Evolutionary conservation across 2,329 filamentous ascomycete species (phyloP).

Genomic region (Penicillium sp.): DNA sequence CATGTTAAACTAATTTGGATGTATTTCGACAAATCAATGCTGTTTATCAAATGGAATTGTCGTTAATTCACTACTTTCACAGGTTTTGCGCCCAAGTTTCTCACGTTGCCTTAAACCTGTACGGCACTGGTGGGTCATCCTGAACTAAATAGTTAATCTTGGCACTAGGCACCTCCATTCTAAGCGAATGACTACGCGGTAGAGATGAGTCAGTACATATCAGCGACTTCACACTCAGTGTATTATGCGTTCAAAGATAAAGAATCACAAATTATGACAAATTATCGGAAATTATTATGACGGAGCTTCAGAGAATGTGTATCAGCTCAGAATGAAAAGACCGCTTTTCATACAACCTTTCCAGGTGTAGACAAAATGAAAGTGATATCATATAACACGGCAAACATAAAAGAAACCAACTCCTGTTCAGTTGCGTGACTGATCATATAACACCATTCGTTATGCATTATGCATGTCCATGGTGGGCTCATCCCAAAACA

Average conservation of each 20-base stretch:
- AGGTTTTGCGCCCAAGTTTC: not conserved
- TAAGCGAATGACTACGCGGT: not conserved
- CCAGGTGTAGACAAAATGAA: not conserved
- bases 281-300: too few species aligned
- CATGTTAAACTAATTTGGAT: too few species aligned
- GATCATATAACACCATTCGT: not conserved
- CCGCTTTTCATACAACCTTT: not conserved
- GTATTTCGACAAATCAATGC: too few species aligned
- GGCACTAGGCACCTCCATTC: constrained; percentile 4
- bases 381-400: not conserved
- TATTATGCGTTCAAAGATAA: too few species aligned
- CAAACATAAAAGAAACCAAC: not conserved
- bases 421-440: not conserved
- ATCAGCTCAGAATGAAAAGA: not conserved
- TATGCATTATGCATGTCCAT: not conserved
- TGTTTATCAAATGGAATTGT: not conserved
- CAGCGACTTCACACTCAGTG: not conserved
- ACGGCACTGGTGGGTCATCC: not conserved
- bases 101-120: not conserved
- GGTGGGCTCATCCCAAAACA: not conserved
- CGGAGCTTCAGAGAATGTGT: too few species aligned
- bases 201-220: not conserved
- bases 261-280: too few species aligned
- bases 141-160: not conserved
- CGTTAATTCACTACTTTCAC: not conserved